Evolutionary conservation across 2,329 filamentous ascomycete species (phyloP).

Genomic region (Hypoxylon sp.): DNA sequence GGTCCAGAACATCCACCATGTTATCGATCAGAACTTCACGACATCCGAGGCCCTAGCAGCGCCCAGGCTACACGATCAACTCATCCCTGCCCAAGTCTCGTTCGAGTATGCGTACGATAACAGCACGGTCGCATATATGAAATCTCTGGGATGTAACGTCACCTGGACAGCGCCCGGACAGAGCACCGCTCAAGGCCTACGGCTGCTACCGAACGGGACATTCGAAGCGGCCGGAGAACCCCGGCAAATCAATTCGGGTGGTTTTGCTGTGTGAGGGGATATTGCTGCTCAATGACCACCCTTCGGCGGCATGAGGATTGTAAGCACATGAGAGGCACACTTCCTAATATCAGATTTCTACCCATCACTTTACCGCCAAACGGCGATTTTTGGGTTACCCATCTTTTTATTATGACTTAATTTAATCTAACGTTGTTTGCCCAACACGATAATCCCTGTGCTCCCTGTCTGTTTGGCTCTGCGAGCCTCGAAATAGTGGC

Average conservation of each 20-base stretch:
- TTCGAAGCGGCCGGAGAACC: conserved; percentile 89
- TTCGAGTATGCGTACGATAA: conserved; percentile 84
- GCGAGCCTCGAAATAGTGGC: not conserved
- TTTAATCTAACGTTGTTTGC: not conserved
- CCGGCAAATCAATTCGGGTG: conserved; percentile 81
- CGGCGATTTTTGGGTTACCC: not conserved
- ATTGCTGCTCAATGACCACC: not conserved
- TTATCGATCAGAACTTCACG: conserved; percentile 76
- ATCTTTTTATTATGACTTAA: not conserved
- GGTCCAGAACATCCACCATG: conserved; percentile 80
- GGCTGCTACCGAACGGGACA: conserved; percentile 70
- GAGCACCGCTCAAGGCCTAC: conserved; percentile 81
- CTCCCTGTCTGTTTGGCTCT: not conserved
- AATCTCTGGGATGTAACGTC: conserved; percentile 77
- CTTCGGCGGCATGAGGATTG: not conserved
- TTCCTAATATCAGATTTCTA: not conserved
- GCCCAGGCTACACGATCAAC: conserved; percentile 85
- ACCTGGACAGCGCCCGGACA: conserved; percentile 74
- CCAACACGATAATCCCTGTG: not conserved
- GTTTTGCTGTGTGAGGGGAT: conserved; percentile 62
- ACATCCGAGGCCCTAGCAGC: conserved; percentile 72
- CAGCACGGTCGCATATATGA: conserved; percentile 74
- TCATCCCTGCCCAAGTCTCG: conserved; percentile 74
- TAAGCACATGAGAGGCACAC: not conserved
- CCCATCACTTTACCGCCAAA: no score